phyloP scores from a whole-genome alignment of 129 eudicot genomes.

The Artemisia argyi region DNA sequence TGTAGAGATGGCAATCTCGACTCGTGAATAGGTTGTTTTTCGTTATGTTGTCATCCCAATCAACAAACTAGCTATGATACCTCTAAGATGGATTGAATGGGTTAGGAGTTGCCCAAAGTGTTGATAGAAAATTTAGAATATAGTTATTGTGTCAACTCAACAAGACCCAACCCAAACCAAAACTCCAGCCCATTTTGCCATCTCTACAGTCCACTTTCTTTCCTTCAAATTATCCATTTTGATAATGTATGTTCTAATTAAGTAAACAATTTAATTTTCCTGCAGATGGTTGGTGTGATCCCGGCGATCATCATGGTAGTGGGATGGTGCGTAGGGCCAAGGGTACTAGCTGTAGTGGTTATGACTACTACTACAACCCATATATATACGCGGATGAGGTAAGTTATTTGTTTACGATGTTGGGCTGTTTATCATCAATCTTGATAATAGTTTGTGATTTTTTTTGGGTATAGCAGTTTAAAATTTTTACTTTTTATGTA shows the following conservation, averaged over 20 bases:
- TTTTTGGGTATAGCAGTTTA: no score
- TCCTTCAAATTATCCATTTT: neutral
- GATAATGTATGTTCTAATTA: neutral
- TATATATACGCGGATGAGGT: neutral
- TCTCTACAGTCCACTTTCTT: neutral
- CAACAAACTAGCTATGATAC: neutral
- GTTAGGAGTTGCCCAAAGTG: no score
- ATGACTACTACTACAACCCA: constrained; percentile 10
- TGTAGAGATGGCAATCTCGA: no score
- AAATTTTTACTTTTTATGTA: no score
- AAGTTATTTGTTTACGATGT: neutral
- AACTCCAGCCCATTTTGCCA: constrained; percentile 1
- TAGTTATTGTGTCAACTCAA: neutral
- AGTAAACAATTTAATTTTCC: neutral
- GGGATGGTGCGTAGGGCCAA: neutral
- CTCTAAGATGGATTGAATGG: neutral
- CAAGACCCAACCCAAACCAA: neutral
- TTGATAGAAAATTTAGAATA: no score
- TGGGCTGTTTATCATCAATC: no score
- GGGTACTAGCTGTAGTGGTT: constrained; percentile 8
- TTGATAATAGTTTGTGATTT: no score
- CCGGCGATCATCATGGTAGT: neutral
- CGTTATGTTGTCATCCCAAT: no score
- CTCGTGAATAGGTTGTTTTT: no score
- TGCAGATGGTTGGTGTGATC: neutral